A percentile compares a stretch with the other conserved stretches of the same genome.
phyloP scores from a whole-genome alignment of 2,329 filamentous ascomycete genomes.

The Lecanicillium sp. region DNA sequence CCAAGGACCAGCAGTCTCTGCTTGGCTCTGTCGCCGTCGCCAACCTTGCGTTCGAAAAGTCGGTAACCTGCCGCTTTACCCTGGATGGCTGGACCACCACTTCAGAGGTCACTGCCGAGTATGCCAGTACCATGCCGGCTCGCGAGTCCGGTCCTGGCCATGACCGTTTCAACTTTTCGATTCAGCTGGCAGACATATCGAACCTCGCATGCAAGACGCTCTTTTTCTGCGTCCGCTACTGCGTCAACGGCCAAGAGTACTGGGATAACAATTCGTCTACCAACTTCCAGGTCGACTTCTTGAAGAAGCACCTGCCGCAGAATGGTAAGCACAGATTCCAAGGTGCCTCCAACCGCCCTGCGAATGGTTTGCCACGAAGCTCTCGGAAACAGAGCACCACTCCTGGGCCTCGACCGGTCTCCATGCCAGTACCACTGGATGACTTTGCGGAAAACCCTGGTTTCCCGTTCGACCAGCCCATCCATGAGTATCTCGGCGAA shows the following conservation, averaged over 20 bases:
- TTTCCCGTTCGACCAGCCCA: constrained; percentile 49
- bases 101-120: constrained; percentile 89
- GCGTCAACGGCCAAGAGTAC: constrained; percentile 72
- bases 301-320: constrained; percentile 62
- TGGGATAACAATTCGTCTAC: constrained; percentile 88
- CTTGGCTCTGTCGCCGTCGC: constrained; percentile 76
- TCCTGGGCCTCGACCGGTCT: constrained; percentile 39
- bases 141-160: constrained; percentile 57
- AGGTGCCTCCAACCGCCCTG: constrained; percentile 40
- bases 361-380: constrained; percentile 57
- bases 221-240: constrained; percentile 85
- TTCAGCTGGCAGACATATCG: constrained; percentile 83
- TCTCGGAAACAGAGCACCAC: constrained; percentile 41
- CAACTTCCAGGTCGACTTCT: constrained; percentile 94
- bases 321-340: constrained; percentile 48
- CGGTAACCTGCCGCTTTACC: constrained; percentile 86
- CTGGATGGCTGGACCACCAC: constrained; percentile 98
- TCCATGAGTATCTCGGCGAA: constrained; percentile 57
- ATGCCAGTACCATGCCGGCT: constrained; percentile 65
- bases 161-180: constrained; percentile 89
- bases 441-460: constrained; percentile 61
- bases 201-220: constrained; percentile 90
- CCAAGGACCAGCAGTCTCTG: constrained; percentile 76
- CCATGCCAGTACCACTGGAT: constrained; percentile 52
- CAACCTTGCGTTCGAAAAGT: constrained; percentile 85